A percentile compares a stretch with the other conserved stretches of the same genome.
Conservation (phyloP, 805 yeast genomes). For the Candida ulmi region DNA sequence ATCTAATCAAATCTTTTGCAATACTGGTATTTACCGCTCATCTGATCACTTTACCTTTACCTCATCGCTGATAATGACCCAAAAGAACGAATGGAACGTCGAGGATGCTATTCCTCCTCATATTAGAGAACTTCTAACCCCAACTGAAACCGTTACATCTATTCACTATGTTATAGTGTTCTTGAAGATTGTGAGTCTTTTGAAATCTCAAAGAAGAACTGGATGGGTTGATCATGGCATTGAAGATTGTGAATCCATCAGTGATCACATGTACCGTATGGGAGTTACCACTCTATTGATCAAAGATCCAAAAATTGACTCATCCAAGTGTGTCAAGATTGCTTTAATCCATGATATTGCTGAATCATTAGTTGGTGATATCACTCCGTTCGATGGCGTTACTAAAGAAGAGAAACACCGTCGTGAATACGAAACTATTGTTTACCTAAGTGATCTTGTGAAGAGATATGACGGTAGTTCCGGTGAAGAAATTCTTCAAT, state of each 20-base stretch:
- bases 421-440: constrained; percentile 70
- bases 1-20: too few species aligned
- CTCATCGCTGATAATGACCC: constrained; percentile 8
- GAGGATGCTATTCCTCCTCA: constrained; percentile 46
- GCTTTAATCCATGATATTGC: constrained; percentile 93
- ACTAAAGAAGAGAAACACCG: constrained; percentile 78
- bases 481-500: constrained; percentile 57
- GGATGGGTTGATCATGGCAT: constrained; percentile 81
- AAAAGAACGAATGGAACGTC: constrained; percentile 42
- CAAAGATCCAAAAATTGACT: constrained; percentile 44
- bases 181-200: constrained; percentile 59
- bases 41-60: too few species aligned
- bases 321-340: constrained; percentile 71
- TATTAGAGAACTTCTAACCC: constrained; percentile 31
- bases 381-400: constrained; percentile 75
- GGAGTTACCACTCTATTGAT: constrained; percentile 72
- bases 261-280: constrained; percentile 98
- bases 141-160: constrained; percentile 4
- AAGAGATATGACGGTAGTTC: constrained; percentile 58
- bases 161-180: constrained; percentile 50
- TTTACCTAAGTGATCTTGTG: constrained; percentile 56
- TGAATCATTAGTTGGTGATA: constrained; percentile 90
- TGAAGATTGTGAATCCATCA: constrained; percentile 51
- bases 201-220: constrained; percentile 80
- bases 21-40: too few species aligned